Evolutionary conservation across 202 grass and related monocot species (phyloP), one percentile per base, ranked within the genome.

Genomic region (Digitaria exilis): DNA sequence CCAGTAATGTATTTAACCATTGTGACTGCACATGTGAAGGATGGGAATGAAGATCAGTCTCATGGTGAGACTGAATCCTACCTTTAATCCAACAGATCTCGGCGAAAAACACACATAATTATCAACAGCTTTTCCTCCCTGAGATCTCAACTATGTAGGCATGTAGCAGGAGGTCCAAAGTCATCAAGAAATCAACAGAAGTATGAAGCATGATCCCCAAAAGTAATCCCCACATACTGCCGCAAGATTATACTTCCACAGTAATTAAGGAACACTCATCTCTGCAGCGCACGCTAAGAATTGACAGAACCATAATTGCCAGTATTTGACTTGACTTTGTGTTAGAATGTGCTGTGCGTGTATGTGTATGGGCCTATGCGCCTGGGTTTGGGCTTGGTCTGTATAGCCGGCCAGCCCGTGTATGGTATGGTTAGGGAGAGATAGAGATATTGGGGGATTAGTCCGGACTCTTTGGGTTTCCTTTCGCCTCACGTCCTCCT

Each of bases 1-100:
- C 67, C 51, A 80, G 35, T 45, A 49, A 84, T 80, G 75, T 50
- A 79, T 76, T 84, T 87, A 87, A 35, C 82, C 87, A 85, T 69
- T 82, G 73, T 85, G 67, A 88, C 82, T 79, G 72, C 89, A 88
- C 89, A 91, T 88, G 89, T 34, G 79, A 88, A 39, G 62, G 68
- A 73, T 84, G 80, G 76, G 71, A 87, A 84, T 75, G 75, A 76
- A 90, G 69, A 90, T 4, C 12, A n/a, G 29, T 4, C 63, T 69
- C 62, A 56, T 84, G 58, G 76, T 76, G 68, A 71, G 26, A 34
- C 51, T 57, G n/a, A 84, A 16, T 59, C 9, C 63, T 65, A 76
- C 26, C 35, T 83, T 76, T 19, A 65, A 71, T 87, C 56, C 68
- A 76, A 84, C 54, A 71, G 69, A 84, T 87, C 80, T 49, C 26